Evolutionary conservation across 352 stramenopile genomes (phyloP), one percentile per base, ranked within the genome.

Genomic region (Phytophthora podocarpi): DNA sequence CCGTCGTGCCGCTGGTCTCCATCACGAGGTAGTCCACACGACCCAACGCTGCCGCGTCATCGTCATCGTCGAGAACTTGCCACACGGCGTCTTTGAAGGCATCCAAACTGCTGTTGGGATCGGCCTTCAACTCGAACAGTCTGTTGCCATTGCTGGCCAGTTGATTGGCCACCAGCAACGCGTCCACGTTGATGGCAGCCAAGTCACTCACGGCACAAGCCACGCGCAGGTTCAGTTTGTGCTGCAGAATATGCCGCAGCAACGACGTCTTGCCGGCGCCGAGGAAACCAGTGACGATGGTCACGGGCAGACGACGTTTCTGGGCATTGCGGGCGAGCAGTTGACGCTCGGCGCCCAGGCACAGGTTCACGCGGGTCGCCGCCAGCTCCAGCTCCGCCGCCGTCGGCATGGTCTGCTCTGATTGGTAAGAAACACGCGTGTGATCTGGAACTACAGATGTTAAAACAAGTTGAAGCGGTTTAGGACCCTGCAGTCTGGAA

Each of bases 31-130:
- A 92, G 66, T 92, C 83, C n/a, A 89, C 82, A 59, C 87, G 50
- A 37, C 80, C 57, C 15, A 87, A 59, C 30, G 76, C 71, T 13
- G 41, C 26, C 2, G 32, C 32, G 12, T 63, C 46, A 20, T 68
- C 60, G 27, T 70, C 66, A 3, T 67, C 67, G 21, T 67, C 66
- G 12, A 80, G 59, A 21, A 76, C 56, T 21, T 74, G 78, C 74
- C 87, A 91, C 30, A 91, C 83, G 4, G 87, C 73, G 66, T 90
- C 79, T 56, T 91, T 87, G 53, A 96, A 92, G 20, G 76, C 71
- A 9, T 57, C 47, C 37, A 79, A 59, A 15, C 68, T 61, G 23
- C 48, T 66, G 36, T 58, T 54, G 12, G 60, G 51, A 45, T 70
- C 61, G 10, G 62, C 60, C 24, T 53, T 36, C 15, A 83, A 42